Evolutionary conservation across 2,329 filamentous ascomycete genomes (phyloP), one percentile per base, ranked within the genome.

Genomic region (Xylariaceae sp.): DNA sequence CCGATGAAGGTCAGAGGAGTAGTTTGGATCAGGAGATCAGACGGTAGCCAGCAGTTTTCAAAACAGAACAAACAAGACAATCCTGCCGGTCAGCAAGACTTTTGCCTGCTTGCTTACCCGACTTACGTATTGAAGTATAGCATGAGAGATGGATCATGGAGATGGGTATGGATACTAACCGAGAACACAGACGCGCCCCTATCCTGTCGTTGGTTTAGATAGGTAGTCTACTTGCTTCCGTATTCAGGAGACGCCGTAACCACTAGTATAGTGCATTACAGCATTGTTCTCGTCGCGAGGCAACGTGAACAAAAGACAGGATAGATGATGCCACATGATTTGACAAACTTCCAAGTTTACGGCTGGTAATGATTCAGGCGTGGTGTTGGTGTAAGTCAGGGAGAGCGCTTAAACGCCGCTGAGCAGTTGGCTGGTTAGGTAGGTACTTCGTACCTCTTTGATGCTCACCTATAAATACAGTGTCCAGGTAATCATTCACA

Each of bases 201-300:
- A 45, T 41, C 23, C 30, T 35, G 13, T 41, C 5, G 23, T 30
- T 30, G 23, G 23, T 18, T 18, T 18, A 18, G 17, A 18, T 18
- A 18, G 17, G 17, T 30, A 30, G 23, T 30, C 23, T 30, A 30
- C 23, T 30, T 30, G 23, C 23, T 10, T 13, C 37, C 13, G 37
- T 41, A 41, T 41, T 41, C 7, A 41, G 37, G 37, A 13, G 37
- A 41, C 13, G 37, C 37, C 37, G 37, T 41, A 41, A 13, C 37
- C 37, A 41, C 9, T 41, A 41, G 37, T 41, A 13, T 41, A 13
- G 13, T 41, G 35, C 30, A 53, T 11, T 17, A 53, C 55, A 45
- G 54, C 34, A 30, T 41, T 48, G 17, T n/a, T 47, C 35, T 57
- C 30, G 52, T 60, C 52, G 53, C 52, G 37, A 30, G 41, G 48